These are phyloP conservation scores for Dianthus caryophyllus DNA, from an alignment of 148 eudicot species.

Conservation along the genomic window DNA sequence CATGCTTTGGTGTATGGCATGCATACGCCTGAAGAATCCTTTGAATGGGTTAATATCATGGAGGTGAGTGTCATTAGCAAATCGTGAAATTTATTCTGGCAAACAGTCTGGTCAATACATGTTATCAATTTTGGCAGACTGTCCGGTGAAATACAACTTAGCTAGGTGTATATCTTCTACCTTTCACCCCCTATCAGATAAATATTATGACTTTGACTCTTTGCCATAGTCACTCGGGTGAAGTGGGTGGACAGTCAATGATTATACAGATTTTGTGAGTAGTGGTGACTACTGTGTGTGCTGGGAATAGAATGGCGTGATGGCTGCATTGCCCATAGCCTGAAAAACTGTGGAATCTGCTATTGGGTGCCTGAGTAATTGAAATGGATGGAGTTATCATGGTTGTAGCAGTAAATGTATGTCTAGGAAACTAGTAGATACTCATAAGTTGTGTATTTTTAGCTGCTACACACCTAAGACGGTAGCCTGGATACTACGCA, in stretches of 20 bases:
- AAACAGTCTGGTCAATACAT: background rate
- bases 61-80: slow-evolving; percentile 41
- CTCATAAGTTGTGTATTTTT: background rate
- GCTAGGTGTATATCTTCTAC: slow-evolving; percentile 1
- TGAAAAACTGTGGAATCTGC: background rate
- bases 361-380: background rate
- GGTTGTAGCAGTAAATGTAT: too few species aligned
- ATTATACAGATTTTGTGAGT: background rate
- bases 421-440: too few species aligned
- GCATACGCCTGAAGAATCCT: slow-evolving; percentile 57
- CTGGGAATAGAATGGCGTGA: background rate
- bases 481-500: background rate
- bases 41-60: slow-evolving; percentile 90
- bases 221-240: background rate
- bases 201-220: background rate
- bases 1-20: slow-evolving; percentile 81
- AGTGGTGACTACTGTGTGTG: background rate
- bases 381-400: too few species aligned
- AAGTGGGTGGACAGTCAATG: background rate
- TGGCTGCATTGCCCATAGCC: background rate
- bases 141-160: too few species aligned
- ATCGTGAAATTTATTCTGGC: background rate
- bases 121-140: too few species aligned
- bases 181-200: background rate
- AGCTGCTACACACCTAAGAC: background rate